Evolutionary conservation across 257 asterid species (phyloP).

Genomic region (Forsythia viridissima): DNA sequence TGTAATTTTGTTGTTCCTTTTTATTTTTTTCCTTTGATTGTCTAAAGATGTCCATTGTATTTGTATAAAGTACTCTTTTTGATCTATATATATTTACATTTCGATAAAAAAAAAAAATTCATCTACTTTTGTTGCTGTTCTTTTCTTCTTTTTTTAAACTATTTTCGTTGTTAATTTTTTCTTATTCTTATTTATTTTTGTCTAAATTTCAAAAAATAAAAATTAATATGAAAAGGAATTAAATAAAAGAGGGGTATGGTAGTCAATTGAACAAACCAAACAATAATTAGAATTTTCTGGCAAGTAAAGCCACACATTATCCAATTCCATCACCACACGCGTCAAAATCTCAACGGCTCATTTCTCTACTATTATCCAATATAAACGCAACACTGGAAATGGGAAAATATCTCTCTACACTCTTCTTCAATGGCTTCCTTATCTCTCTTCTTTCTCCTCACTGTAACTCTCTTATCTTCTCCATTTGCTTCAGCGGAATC

Average conservation of each 20-base stretch:
- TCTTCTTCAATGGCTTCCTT: constrained; percentile 48
- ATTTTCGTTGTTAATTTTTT: no score
- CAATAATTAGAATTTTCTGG: background rate
- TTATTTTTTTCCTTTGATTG: no score
- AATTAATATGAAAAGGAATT: no score
- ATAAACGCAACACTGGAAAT: constrained; percentile 14
- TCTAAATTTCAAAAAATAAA: no score
- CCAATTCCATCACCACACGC: constrained; percentile 36
- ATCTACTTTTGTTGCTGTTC: no score
- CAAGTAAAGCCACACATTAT: background rate
- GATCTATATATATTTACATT: no score
- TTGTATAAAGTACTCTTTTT: no score
- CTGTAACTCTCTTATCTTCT: constrained; percentile 33
- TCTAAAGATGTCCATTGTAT: no score
- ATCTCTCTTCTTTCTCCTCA: constrained; percentile 32
- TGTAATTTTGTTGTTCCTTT: no score
- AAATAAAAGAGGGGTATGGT: background rate
- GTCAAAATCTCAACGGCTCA: constrained; percentile 25
- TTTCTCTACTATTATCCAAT: constrained; percentile 25
- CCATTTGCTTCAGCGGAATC: constrained; percentile 25
- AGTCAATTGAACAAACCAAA: background rate
- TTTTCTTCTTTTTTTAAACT: no score
- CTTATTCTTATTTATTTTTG: no score
- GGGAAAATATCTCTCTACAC: constrained; percentile 25
- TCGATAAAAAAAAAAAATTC: no score